Evolutionary conservation across 768 basidiomycete species (phyloP).

Genomic region (Phylloporus sp.): DNA sequence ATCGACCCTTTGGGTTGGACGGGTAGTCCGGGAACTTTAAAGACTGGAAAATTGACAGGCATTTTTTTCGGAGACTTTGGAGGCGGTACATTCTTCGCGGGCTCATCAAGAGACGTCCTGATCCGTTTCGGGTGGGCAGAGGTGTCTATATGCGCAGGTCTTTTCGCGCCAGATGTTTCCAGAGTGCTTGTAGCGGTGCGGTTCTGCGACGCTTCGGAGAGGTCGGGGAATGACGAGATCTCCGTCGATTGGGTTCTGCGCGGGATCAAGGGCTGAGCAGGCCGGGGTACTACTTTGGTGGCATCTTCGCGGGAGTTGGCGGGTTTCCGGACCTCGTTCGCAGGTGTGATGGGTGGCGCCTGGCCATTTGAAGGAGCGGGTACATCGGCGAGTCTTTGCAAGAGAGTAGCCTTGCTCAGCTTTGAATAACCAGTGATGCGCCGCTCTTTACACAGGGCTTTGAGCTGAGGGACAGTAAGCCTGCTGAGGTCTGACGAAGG

Average conservation of each 20-base stretch:
- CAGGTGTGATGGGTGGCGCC: background rate
- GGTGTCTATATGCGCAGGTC: constrained; percentile 17
- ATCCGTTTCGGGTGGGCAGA: constrained; percentile 13
- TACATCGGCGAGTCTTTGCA: constrained; percentile 39
- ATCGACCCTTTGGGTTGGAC: background rate
- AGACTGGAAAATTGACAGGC: background rate
- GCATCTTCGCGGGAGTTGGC: background rate
- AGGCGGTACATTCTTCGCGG: background rate
- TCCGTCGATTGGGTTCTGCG: background rate
- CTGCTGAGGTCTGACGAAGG: constrained; percentile 23
- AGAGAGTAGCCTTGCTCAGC: constrained; percentile 51
- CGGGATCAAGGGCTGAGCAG: background rate
- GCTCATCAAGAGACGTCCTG: constrained; percentile 2
- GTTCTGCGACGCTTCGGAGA: background rate
- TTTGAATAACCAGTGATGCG: constrained; percentile 63
- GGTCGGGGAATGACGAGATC: background rate
- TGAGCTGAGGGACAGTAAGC: constrained; percentile 60
- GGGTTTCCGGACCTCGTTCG: background rate
- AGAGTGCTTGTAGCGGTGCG: background rate
- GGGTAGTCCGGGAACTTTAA: constrained; percentile 8
- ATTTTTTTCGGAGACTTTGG: background rate
- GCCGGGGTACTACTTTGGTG: background rate
- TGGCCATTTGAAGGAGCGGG: background rate
- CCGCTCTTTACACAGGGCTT: constrained; percentile 61
- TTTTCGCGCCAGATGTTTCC: constrained; percentile 11